These are phyloP conservation scores for Fonsecaea nubica DNA, from an alignment of 2,329 filamentous ascomycete species.

Conservation along the genomic window DNA sequence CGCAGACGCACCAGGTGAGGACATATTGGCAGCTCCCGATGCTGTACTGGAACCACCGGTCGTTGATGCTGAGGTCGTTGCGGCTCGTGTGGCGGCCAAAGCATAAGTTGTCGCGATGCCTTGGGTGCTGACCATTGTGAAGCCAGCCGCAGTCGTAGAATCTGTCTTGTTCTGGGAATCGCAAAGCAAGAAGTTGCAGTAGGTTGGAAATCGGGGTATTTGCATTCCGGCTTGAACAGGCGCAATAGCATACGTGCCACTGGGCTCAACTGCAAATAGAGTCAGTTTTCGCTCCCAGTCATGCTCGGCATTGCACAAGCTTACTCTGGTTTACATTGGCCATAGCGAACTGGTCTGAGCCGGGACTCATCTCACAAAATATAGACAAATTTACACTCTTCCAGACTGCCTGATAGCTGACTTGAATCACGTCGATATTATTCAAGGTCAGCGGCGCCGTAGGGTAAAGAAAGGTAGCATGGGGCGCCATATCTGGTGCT, in stretches of 20 bases:
- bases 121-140: constrained; percentile 32
- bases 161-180: constrained; percentile 26
- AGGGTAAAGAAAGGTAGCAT: constrained; percentile 31
- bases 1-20: constrained; percentile 11
- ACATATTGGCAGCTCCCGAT: constrained; percentile 1
- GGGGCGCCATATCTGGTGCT: constrained; percentile 9
- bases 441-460: constrained; percentile 28
- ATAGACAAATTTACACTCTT: constrained; percentile 27
- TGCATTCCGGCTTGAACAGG: constrained; percentile 31
- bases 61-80: constrained; percentile 1
- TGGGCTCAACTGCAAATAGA: constrained; percentile 14
- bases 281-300: background rate
- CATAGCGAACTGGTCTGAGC: constrained; percentile 19
- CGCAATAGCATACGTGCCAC: constrained; percentile 27
- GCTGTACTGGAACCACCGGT: background rate
- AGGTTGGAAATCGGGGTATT: constrained; percentile 27
- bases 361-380: constrained; percentile 27
- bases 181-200: constrained; percentile 28
- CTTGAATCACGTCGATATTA: constrained; percentile 30
- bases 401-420: constrained; percentile 31
- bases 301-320: background rate
- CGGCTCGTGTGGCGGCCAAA: constrained; percentile 18
- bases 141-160: constrained; percentile 24
- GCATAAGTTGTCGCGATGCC: constrained; percentile 26
- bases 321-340: constrained; percentile 24